Evolutionary conservation across 1,139 yeast species (phyloP).

Genomic region (Blastobotrys serpentis): DNA sequence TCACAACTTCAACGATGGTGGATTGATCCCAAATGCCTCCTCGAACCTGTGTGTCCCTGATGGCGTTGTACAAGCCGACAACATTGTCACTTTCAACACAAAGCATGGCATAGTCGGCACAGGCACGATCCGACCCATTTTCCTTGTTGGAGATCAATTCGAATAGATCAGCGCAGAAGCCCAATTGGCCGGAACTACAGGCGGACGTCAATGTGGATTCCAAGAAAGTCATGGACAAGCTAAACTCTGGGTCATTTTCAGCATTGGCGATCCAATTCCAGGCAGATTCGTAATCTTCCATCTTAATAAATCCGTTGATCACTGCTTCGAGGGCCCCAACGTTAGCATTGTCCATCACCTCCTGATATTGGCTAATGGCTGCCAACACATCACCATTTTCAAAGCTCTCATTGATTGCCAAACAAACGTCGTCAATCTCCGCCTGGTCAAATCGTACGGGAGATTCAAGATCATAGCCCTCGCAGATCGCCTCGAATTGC

Average conservation of each 20-base stretch:
- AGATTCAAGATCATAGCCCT: background rate
- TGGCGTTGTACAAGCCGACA: slow-evolving; percentile 31
- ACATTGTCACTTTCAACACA: slow-evolving; percentile 24
- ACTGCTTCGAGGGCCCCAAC: slow-evolving; percentile 17
- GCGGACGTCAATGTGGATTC: slow-evolving; percentile 11
- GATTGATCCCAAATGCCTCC: slow-evolving; percentile 38
- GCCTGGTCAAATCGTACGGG: background rate
- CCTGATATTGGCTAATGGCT: slow-evolving; percentile 14
- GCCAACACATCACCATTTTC: slow-evolving; percentile 16
- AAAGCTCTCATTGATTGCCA: slow-evolving; percentile 22
- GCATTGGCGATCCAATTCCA: slow-evolving; percentile 37
- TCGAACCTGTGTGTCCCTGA: slow-evolving; percentile 36
- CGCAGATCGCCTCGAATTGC: slow-evolving; percentile 15
- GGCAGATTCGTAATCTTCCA: slow-evolving; percentile 34
- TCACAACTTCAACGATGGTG: slow-evolving; percentile 30
- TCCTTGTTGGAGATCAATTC: slow-evolving; percentile 23
- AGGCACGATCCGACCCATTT: slow-evolving; percentile 2
- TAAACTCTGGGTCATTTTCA: slow-evolving; percentile 24
- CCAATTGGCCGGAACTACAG: slow-evolving; percentile 26
- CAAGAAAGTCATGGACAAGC: background rate
- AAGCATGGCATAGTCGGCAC: slow-evolving; percentile 25
- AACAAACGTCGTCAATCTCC: slow-evolving; percentile 5
- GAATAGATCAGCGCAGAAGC: slow-evolving; percentile 29
- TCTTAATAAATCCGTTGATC: slow-evolving; percentile 33
- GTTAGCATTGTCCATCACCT: background rate